These are phyloP conservation scores for Mycena filopes DNA, from an alignment of 768 basidiomycete species.

Conservation along the genomic window DNA sequence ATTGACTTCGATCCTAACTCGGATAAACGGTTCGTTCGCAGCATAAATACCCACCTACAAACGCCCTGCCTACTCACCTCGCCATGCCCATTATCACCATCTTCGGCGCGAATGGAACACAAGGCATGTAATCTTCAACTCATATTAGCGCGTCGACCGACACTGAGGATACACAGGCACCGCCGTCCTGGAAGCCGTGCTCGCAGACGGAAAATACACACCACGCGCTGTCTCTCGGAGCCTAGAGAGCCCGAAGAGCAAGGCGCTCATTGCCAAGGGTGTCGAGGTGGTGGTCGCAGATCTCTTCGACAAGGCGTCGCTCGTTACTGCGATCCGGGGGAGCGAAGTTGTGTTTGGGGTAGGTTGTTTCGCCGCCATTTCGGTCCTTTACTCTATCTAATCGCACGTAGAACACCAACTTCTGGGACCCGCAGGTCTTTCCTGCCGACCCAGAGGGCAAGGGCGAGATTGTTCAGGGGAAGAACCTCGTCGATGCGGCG, in stretches of 20 bases:
- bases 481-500: conserved; percentile 26
- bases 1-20: no score
- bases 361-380: neutral
- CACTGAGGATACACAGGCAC: neutral
- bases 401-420: conserved; percentile 16
- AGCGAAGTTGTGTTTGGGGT: conserved; percentile 18
- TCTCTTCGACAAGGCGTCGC: conserved; percentile 9
- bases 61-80: no score
- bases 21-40: no score
- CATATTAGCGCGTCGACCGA: no score
- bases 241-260: neutral
- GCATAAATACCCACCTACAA: no score
- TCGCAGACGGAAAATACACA: conserved; percentile 21
- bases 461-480: conserved; percentile 14
- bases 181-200: conserved; percentile 10
- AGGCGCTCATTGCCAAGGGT: conserved; percentile 4
- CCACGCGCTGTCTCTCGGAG: conserved; percentile 24
- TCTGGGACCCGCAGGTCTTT: conserved; percentile 17
- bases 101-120: neutral
- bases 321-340: conserved; percentile 2
- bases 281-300: conserved; percentile 4
- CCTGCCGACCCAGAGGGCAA: neutral
- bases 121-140: neutral
- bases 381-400: no score
- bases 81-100: conserved; percentile 2